Conservation (phyloP, 2,329 filamentous ascomycete genomes). For the Sarocladium kiliense region DNA sequence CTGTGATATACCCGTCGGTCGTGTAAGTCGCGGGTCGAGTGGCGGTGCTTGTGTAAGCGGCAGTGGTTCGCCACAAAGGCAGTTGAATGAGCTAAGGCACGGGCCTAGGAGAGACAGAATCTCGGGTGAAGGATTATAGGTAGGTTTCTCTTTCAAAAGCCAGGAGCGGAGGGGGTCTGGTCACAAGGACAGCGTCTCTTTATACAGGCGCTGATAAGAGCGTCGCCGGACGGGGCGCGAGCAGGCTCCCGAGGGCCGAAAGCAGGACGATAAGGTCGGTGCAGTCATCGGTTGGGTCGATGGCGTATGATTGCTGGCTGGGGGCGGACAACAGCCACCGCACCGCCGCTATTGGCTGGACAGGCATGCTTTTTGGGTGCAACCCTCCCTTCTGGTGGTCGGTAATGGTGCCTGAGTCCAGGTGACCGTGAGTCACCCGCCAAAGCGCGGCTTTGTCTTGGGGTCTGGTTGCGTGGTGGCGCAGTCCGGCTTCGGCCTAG, state of each 20-base stretch:
- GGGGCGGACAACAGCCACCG: not conserved
- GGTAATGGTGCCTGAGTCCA: conserved; percentile 4
- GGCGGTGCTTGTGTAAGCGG: not conserved
- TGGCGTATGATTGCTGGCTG: conserved; percentile 5
- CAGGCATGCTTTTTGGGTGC: not conserved
- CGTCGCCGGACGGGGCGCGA: not conserved
- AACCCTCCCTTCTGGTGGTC: not conserved
- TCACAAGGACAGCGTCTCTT: conserved; percentile 2
- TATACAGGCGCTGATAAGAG: conserved; percentile 6
- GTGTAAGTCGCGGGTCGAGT: conserved; percentile 2
- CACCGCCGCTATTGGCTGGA: not conserved
- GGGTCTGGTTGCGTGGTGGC: conserved; percentile 2
- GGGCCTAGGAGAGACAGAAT: not conserved
- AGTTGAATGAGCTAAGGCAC: not conserved
- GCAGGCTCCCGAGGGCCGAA: conserved; percentile 7
- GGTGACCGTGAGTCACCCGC: conserved; percentile 9
- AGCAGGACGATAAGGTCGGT: conserved; percentile 1
- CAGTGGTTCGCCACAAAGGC: not conserved
- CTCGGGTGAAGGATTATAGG: not conserved
- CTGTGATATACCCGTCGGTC: not conserved
- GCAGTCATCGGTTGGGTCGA: conserved; percentile 6
- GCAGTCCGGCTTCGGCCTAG: conserved; percentile 8
- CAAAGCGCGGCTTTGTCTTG: not conserved
- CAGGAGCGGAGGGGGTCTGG: not conserved
- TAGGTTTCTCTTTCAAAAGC: not conserved